A percentile compares a stretch with the other conserved stretches of the same genome.
Evolutionary conservation across 1,139 yeast genomes (phyloP).

Genomic region (Scheffersomyces stambukii): DNA sequence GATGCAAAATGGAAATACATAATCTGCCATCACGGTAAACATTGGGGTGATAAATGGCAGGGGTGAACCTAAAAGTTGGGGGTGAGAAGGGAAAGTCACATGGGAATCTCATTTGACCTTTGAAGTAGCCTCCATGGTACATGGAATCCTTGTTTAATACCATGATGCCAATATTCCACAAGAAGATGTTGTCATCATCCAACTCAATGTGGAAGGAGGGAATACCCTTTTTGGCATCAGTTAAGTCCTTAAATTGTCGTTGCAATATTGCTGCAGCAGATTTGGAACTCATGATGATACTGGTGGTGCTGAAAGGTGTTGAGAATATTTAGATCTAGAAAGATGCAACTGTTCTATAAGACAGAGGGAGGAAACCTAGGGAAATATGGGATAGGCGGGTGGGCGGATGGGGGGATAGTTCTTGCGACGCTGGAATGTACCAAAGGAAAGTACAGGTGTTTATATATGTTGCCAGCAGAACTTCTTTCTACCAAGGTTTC

Average conservation of each 20-base stretch:
- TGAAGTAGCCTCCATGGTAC: slow-evolving; percentile 94
- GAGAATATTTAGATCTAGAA: not conserved
- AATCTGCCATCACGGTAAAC: slow-evolving; percentile 90
- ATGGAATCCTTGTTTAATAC: slow-evolving; percentile 84
- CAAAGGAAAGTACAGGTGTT: no score
- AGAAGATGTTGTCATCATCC: slow-evolving; percentile 85
- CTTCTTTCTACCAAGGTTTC: no score
- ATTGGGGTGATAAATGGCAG: slow-evolving; percentile 92
- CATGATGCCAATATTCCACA: slow-evolving; percentile 93
- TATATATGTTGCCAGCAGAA: no score
- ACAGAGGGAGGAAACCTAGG: no score
- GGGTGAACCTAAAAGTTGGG: slow-evolving; percentile 89
- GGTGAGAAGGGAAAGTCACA: slow-evolving; percentile 88
- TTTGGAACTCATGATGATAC: slow-evolving; percentile 37
- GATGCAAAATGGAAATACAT: slow-evolving; percentile 89
- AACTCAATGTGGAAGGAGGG: slow-evolving; percentile 87
- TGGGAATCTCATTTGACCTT: slow-evolving; percentile 92
- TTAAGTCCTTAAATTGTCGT: slow-evolving; percentile 91
- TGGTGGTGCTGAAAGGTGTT: not conserved
- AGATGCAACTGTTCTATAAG: no score
- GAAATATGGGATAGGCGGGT: no score
- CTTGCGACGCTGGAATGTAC: no score
- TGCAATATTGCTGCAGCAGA: slow-evolving; percentile 75
- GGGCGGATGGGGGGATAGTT: no score
- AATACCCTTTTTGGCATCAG: slow-evolving; percentile 88